Conservation (phyloP, 306 rosid species). For the Sindora glabra region DNA sequence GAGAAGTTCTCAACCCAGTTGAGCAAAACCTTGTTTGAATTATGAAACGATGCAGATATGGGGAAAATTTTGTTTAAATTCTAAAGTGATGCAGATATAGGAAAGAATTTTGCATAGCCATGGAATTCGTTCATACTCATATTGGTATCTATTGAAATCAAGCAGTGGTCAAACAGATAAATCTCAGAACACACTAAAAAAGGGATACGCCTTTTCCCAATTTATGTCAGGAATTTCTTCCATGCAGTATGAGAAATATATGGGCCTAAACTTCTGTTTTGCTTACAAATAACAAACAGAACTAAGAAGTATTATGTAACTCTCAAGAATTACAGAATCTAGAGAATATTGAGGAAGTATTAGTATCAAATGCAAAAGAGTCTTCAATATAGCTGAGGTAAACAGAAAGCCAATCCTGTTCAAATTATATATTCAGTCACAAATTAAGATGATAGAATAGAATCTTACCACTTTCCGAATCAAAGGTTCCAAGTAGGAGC, state of each 20-base stretch:
- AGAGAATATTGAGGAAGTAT: not conserved
- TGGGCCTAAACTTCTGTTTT: not conserved
- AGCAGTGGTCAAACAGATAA: not conserved
- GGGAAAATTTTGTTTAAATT: too few species aligned
- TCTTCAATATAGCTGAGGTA: constrained; percentile 1
- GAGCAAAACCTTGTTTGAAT: not conserved
- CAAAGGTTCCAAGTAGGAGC: constrained; percentile 24
- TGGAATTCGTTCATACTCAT: not conserved
- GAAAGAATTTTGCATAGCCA: not conserved
- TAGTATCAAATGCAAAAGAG: not conserved
- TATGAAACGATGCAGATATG: not conserved
- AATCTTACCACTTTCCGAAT: constrained; percentile 35
- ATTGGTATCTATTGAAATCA: not conserved
- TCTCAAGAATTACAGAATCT: constrained; percentile 6
- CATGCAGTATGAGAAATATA: not conserved
- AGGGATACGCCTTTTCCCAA: not conserved
- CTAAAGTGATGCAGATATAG: not conserved
- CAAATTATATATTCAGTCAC: not conserved
- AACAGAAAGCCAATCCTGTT: not conserved
- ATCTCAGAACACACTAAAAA: not conserved
- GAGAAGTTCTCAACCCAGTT: not conserved
- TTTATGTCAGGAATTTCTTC: not conserved
- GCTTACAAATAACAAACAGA: not conserved
- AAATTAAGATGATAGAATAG: not conserved
- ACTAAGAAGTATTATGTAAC: not conserved